Evolutionary conservation across 2,329 filamentous ascomycete genomes (phyloP), one percentile per base, ranked within the genome.

Genomic region (Aspergillus sojae): DNA sequence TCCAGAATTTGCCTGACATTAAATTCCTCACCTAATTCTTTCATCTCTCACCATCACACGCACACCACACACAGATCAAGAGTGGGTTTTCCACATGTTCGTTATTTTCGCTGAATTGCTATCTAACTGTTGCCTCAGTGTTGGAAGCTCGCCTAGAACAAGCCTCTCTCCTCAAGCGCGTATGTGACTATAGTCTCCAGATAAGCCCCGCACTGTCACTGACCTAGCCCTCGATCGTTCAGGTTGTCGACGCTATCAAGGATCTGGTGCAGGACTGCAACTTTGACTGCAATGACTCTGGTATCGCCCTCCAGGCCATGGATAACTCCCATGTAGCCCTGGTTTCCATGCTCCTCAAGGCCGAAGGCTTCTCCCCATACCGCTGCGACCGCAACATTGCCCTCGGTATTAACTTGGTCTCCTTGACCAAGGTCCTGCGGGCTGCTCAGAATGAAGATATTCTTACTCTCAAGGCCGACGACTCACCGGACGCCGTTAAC

Each of bases 281-380:
- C 84, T 99, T 99, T 84, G 95, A 99, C 86, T 99, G 96, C 91
- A 99, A 98, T 91, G 96, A 99, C 86, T 94, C 93, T 61, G 95
- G 95, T 67, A 95, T 99, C 76, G 94, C 94, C 58, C 91, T 99
- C 62, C 95, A 99, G 83, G 95, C 95, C 76, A 99, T 99, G 96
- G 95, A 99, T 86, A 99, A 98, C 88, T 98, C 94, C 57, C 95
- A 99, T 83, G 95, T 99, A 74, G 95, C 95, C 67, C 92, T 99
- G 61, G 95, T 99, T 60, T 97, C 95, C 70, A 99, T 99, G 95
- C 89, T 96, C 86, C 91, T 99, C 79, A 95, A 95, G 84, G 91
- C 94, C 65, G 95, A 98, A 79, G 89, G 89, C 71, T 99, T 99
- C 86, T 90, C 89, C 7, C 94, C 93, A 58, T 99, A 93, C 86